Evolutionary conservation across 306 rosid genomes (phyloP).

Genomic region (Begonia masoniana): DNA sequence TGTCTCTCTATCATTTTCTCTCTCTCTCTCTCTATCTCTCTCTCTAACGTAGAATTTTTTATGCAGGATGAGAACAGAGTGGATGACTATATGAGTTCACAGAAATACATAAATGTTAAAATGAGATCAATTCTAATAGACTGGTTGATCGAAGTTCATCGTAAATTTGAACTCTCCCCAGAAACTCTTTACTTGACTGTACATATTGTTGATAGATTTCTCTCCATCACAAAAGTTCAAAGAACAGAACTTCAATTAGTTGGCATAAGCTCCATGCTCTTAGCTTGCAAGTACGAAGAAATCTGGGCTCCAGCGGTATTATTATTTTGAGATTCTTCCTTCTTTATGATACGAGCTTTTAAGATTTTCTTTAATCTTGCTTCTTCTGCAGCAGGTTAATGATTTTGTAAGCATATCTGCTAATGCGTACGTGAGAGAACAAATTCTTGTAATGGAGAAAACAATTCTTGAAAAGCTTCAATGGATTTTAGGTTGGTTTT

Average conservation of each 20-base stretch:
- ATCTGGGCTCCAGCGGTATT: no score
- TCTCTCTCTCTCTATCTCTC: no score
- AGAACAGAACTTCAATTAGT: conserved; percentile 80
- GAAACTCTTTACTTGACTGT: conserved; percentile 66
- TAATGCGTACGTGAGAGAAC: no score
- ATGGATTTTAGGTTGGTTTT: no score
- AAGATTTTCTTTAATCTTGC: no score
- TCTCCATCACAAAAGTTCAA: conserved; percentile 36
- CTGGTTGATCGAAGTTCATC: conserved; percentile 83
- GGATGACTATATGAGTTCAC: conserved; percentile 48
- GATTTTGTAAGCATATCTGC: no score
- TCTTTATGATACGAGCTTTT: no score
- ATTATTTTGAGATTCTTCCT: no score
- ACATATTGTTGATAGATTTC: conserved; percentile 59
- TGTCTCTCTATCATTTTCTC: not conserved
- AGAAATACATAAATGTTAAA: conserved; percentile 59
- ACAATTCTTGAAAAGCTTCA: no score
- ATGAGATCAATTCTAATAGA: conserved; percentile 85
- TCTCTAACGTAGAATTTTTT: not conserved
- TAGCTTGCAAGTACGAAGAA: no score
- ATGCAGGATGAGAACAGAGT: conserved; percentile 36
- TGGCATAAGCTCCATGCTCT: conserved; percentile 79
- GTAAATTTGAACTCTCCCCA: conserved; percentile 66
- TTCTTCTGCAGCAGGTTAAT: no score
- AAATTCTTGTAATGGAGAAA: no score